Evolutionary conservation across 73 alveolate genomes (phyloP).

Genomic region (Tetrahymena elliotti): DNA sequence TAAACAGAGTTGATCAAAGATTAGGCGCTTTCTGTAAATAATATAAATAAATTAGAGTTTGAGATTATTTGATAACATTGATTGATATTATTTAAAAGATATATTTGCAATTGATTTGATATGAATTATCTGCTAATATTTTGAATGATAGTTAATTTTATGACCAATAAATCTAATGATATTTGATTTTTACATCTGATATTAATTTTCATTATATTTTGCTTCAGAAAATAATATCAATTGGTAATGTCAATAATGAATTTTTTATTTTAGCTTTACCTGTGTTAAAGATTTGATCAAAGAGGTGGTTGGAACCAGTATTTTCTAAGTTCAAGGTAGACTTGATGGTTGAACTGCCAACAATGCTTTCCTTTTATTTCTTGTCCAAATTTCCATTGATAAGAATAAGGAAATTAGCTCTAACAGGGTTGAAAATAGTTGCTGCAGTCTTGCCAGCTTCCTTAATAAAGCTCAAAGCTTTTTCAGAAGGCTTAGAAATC

Average conservation of each 20-base stretch:
- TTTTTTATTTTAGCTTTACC: background rate
- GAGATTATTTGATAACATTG: background rate
- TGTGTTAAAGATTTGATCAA: background rate
- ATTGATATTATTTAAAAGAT: background rate
- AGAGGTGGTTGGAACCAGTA: background rate
- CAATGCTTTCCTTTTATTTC: background rate
- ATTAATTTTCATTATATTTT: background rate
- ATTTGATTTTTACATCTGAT: background rate
- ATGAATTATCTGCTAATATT: background rate
- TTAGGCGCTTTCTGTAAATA: background rate
- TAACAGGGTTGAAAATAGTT: background rate
- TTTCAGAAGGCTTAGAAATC: background rate
- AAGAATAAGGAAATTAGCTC: background rate
- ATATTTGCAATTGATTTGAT: background rate
- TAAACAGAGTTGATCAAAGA: background rate
- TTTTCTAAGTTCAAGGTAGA: background rate
- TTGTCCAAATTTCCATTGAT: background rate
- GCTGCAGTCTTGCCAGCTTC: background rate
- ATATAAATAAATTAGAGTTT: background rate
- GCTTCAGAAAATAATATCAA: background rate
- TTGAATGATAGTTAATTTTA: background rate
- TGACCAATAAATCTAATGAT: background rate
- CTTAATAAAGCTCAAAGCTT: background rate
- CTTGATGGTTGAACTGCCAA: background rate
- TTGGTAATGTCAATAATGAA: background rate